A percentile compares a stretch with the other conserved stretches of the same genome.
phyloP scores from a whole-genome alignment of 1,139 yeast species.

The Protomyces inundatus region DNA sequence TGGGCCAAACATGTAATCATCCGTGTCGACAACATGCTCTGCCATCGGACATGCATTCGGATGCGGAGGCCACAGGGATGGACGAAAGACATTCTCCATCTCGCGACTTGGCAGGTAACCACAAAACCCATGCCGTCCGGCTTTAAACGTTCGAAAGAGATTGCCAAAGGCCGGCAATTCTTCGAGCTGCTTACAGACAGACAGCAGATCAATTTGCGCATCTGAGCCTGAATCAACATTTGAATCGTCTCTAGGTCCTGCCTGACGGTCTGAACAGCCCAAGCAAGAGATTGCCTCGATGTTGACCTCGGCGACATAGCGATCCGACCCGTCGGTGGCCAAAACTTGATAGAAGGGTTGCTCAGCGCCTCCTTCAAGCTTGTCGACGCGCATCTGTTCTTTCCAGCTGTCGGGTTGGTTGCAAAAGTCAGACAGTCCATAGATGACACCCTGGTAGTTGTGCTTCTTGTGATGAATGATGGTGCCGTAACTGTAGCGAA shows the following conservation, averaged over 20 bases:
- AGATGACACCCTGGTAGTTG: neutral
- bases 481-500: neutral
- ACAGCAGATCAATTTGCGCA: no score
- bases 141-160: neutral
- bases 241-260: no score
- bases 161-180: neutral
- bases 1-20: no score
- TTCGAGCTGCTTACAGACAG: neutral
- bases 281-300: neutral
- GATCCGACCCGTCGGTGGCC: constrained; percentile 3
- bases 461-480: neutral
- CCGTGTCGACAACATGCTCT: no score
- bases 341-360: constrained; percentile 18
- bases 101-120: neutral
- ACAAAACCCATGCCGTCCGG: neutral
- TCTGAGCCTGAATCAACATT: no score
- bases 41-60: neutral
- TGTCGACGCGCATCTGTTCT: constrained; percentile 13
- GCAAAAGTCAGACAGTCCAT: constrained; percentile 11
- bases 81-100: neutral
- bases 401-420: constrained; percentile 6
- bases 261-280: neutral
- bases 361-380: constrained; percentile 3
- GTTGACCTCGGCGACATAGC: constrained; percentile 19
- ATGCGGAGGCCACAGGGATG: neutral